Conservation (phyloP, 495 filamentous ascomycete species). For the Geoglossum glabrum region DNA sequence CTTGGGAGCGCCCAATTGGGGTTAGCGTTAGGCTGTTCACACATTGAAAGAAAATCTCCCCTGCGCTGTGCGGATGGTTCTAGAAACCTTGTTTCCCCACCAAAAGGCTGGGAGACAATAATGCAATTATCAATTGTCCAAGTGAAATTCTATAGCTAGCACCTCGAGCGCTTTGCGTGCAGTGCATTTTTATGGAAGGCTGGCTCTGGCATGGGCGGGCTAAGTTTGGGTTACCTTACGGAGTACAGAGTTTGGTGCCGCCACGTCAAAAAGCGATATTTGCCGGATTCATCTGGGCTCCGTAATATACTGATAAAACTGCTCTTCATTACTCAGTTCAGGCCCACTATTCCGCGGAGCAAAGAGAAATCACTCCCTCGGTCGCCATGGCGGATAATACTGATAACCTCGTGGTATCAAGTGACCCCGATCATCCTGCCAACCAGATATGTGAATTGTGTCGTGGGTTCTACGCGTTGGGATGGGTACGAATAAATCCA, state of each 20-base stretch:
- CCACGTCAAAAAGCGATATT: too few relatives aligned
- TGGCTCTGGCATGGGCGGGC: too few relatives aligned
- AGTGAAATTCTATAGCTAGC: neutral
- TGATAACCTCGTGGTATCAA: constrained; percentile 56
- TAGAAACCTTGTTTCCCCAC: neutral
- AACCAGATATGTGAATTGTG: constrained; percentile 87
- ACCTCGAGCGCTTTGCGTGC: too few relatives aligned
- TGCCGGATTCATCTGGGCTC: too few relatives aligned
- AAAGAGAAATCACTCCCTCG: neutral
- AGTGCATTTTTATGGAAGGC: too few relatives aligned
- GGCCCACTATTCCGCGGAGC: too few relatives aligned
- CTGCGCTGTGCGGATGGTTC: neutral
- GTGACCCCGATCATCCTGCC: constrained; percentile 68
- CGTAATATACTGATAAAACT: too few relatives aligned
- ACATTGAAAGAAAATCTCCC: neutral
- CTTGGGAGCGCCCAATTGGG: neutral
- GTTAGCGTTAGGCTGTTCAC: neutral
- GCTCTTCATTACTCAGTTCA: neutral
- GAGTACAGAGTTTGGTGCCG: too few relatives aligned
- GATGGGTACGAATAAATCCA: constrained; percentile 39
- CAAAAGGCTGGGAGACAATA: neutral
- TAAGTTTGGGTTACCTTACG: too few relatives aligned
- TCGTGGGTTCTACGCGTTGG: constrained; percentile 79
- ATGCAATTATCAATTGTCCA: neutral
- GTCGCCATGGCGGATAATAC: constrained; percentile 19